Evolutionary conservation across 2,329 filamentous ascomycete genomes (phyloP).

Genomic region (Thelonectria discophora): DNA sequence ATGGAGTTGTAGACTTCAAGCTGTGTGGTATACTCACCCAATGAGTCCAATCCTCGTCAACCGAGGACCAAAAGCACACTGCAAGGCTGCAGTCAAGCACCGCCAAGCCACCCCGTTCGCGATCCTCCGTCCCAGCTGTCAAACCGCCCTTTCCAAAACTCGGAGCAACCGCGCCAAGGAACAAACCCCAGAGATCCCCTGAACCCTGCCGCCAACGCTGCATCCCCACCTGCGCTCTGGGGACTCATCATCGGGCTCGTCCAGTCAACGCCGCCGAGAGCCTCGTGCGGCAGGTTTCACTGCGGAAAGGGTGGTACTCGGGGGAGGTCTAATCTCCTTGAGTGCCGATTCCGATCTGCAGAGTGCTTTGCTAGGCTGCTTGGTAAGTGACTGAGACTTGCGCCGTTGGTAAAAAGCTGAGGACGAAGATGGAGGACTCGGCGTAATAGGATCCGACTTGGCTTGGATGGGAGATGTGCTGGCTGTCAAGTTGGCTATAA

Average conservation of each 20-base stretch:
- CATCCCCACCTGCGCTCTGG: background rate
- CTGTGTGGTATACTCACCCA: too few relatives aligned
- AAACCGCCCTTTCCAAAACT: background rate
- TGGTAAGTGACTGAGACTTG: background rate
- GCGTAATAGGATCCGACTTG: background rate
- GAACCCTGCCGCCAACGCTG: background rate
- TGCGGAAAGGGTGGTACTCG: too few relatives aligned
- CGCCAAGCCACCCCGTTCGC: background rate
- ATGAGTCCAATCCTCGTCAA: too few relatives aligned
- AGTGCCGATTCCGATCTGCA: too few relatives aligned
- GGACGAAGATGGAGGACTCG: background rate
- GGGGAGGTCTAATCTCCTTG: too few relatives aligned
- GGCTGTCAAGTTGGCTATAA: constrained; percentile 2
- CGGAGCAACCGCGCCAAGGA: background rate
- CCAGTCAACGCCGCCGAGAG: background rate
- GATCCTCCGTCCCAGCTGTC: background rate
- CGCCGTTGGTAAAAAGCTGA: too few relatives aligned
- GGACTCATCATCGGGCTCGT: background rate
- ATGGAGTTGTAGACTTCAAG: too few relatives aligned
- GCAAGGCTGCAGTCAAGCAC: background rate
- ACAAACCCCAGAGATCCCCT: background rate
- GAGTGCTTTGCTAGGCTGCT: background rate
- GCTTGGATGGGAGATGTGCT: background rate
- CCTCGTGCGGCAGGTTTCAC: background rate
- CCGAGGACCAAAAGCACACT: too few relatives aligned